Evolutionary conservation across 495 filamentous ascomycete genomes (phyloP).

Genomic region (Daldinia caldariorum): DNA sequence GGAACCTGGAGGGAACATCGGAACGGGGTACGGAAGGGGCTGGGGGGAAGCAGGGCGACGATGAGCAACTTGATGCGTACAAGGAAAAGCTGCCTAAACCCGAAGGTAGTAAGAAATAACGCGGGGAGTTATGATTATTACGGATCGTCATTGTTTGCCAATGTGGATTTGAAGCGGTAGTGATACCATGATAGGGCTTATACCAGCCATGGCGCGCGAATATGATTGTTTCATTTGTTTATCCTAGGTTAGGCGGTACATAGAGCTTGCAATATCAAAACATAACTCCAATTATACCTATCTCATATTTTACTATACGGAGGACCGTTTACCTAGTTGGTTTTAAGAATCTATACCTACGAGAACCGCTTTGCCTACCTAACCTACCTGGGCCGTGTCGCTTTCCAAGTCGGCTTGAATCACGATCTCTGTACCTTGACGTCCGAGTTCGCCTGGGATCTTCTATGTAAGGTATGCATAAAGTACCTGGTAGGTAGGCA

Average conservation of each 20-base stretch:
- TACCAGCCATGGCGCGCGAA: not conserved
- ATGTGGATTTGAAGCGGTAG: not conserved
- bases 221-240: not conserved
- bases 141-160: not conserved
- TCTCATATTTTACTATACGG: no score
- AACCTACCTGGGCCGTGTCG: not conserved
- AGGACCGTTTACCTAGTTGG: no score
- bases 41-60: constrained; percentile 10
- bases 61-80: constrained; percentile 37
- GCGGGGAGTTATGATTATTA: not conserved
- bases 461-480: no score
- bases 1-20: not conserved
- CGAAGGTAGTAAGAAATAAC: constrained; percentile 28
- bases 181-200: not conserved
- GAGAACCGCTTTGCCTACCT: not conserved
- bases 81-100: constrained; percentile 40
- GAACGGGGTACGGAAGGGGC: not conserved
- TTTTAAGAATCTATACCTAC: not conserved
- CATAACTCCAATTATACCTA: no score
- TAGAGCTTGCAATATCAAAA: no score
- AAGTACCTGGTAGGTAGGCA: no score
- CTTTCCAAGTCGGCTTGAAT: not conserved
- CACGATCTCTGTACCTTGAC: not conserved
- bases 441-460: not conserved
- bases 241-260: no score